phyloP scores from a whole-genome alignment of 148 eudicot genomes.

The Vaccinium darrowii region DNA sequence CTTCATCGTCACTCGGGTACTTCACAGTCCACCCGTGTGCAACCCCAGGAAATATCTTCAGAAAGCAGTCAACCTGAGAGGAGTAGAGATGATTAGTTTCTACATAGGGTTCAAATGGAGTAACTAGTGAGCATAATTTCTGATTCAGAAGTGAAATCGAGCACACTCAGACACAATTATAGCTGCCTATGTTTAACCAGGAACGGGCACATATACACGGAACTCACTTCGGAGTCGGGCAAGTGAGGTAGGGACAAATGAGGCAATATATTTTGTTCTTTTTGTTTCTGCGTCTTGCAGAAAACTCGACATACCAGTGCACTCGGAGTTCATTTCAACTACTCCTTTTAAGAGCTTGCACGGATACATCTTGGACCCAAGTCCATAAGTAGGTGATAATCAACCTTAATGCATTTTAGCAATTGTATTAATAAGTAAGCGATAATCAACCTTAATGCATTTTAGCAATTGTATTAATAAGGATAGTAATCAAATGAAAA shows the following conservation, averaged over 20 bases:
- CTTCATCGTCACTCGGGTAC: slow-evolving; percentile 51
- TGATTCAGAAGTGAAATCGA: not conserved
- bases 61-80: slow-evolving; percentile 49
- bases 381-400: no score
- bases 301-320: not conserved
- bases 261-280: not conserved
- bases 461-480: no score
- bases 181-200: not conserved
- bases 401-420: no score
- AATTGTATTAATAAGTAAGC: no score
- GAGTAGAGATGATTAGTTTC: not conserved
- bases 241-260: not conserved
- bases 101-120: not conserved
- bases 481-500: not conserved
- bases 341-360: not conserved
- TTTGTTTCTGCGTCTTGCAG: not conserved
- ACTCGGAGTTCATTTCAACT: not conserved
- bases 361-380: not conserved
- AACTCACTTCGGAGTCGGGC: no score
- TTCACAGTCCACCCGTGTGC: slow-evolving; percentile 67
- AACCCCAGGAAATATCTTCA: slow-evolving; percentile 68
- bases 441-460: no score
- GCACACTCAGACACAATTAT: not conserved
- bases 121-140: not conserved
- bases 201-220: not conserved